Percentiles rank a stretch among this genome's conserved stretches.
Conservation (phyloP, 108 stramenopile species). For the Cyclotella baltica region DNA sequence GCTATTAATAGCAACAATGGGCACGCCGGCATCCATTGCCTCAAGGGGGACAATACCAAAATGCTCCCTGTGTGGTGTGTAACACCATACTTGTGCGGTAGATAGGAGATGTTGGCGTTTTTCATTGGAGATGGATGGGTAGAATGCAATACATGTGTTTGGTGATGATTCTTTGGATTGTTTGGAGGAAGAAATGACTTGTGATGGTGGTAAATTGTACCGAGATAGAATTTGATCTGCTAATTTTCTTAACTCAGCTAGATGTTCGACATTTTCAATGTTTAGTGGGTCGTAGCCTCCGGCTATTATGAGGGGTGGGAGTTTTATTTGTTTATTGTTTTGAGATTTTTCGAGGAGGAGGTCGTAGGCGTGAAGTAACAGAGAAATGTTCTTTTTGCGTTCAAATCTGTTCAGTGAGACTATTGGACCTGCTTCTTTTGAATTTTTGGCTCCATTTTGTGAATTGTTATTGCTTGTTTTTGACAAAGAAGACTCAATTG, state of each 20-base stretch:
- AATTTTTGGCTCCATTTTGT: neutral
- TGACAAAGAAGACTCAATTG: conserved; percentile 70
- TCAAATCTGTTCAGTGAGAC: conserved; percentile 96
- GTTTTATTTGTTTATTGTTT: neutral
- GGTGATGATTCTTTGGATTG: conserved; percentile 8
- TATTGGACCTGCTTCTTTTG: conserved; percentile 51
- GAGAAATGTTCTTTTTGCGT: conserved; percentile 95
- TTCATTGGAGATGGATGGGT: conserved; percentile 80
- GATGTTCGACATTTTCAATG: conserved; percentile 94
- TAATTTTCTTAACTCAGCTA: conserved; percentile 74
- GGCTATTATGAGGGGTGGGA: conserved; percentile 83
- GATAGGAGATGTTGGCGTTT: conserved; percentile 74
- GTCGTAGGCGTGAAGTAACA: conserved; percentile 72
- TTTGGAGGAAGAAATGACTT: conserved; percentile 34
- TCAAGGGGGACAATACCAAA: conserved; percentile 99
- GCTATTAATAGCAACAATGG: conserved; percentile 83
- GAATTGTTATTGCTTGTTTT: conserved; percentile 19
- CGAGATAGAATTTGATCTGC: conserved; percentile 48
- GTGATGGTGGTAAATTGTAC: conserved; percentile 24
- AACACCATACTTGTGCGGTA: conserved; percentile 82
- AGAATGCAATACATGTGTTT: conserved; percentile 64
- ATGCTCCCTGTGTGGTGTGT: conserved; percentile 97
- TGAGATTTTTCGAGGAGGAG: conserved; percentile 31
- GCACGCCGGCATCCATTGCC: conserved; percentile 93
- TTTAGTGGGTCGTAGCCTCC: conserved; percentile 97